phyloP scores from a whole-genome alignment of 2,329 filamentous ascomycete species.

The Pseudocercospora musae region DNA sequence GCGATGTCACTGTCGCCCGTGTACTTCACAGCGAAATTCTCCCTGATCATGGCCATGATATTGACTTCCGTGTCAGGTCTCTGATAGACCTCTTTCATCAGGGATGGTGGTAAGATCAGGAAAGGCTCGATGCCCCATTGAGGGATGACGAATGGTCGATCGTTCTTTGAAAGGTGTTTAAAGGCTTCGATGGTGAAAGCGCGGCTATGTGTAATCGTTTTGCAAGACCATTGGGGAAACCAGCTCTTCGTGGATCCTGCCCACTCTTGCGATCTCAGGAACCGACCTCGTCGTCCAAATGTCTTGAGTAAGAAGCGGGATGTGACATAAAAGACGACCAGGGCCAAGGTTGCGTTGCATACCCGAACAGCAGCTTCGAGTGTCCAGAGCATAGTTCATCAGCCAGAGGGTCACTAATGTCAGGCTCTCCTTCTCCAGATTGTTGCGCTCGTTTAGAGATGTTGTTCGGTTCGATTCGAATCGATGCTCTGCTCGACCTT shows the following conservation, averaged over 20 bases:
- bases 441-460: not conserved
- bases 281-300: not conserved
- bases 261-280: not conserved
- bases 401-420: not conserved
- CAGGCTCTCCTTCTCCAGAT: no score
- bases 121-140: slow-evolving; percentile 14
- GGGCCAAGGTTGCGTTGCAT: not conserved
- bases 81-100: slow-evolving; percentile 14
- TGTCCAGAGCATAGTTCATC: not conserved
- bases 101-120: slow-evolving; percentile 16
- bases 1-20: slow-evolving; percentile 12
- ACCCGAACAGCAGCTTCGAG: not conserved
- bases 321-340: not conserved
- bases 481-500: not conserved
- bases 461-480: not conserved
- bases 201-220: slow-evolving; percentile 12
- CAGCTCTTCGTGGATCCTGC: not conserved
- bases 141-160: slow-evolving; percentile 12
- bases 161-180: slow-evolving; percentile 7
- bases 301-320: not conserved
- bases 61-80: slow-evolving; percentile 20
- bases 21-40: slow-evolving; percentile 14
- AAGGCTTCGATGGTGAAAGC: slow-evolving; percentile 15
- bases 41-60: slow-evolving; percentile 5
- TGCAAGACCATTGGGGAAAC: slow-evolving; percentile 1